phyloP scores from a whole-genome alignment of 2,329 filamentous ascomycete species.

The Claviceps lovelessii region DNA sequence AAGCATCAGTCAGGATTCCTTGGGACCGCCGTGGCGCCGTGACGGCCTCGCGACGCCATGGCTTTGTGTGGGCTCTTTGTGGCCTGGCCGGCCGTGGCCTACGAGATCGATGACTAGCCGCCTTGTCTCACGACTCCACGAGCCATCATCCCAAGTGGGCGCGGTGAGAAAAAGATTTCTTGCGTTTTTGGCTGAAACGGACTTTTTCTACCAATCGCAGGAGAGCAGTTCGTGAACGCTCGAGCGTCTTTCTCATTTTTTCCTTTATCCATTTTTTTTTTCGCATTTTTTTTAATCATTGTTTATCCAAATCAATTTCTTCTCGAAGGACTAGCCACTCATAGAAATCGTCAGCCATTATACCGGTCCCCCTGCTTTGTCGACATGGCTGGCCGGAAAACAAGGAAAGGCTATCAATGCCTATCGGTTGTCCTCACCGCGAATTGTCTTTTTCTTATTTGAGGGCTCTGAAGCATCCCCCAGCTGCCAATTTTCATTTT shows the following conservation, averaged over 20 bases:
- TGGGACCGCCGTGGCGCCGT: background rate
- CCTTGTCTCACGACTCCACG: no score
- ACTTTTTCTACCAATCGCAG: background rate
- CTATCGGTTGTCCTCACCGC: background rate
- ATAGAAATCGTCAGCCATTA: background rate
- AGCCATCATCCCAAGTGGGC: background rate
- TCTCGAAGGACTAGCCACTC: background rate
- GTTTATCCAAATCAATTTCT: background rate
- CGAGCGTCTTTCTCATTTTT: background rate
- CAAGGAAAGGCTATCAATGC: background rate
- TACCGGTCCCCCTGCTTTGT: background rate
- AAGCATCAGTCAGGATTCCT: background rate
- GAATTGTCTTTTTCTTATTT: slow-evolving; percentile 1
- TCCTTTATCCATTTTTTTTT: no score
- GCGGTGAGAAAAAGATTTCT: background rate
- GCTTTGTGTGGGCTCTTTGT: background rate
- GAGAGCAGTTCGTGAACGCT: background rate
- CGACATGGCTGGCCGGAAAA: slow-evolving; percentile 4
- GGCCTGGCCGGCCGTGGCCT: background rate
- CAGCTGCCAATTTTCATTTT: background rate
- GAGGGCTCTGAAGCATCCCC: background rate
- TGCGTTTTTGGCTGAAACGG: background rate
- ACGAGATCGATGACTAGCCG: background rate
- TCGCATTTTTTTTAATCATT: background rate
- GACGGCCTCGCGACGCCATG: background rate